phyloP scores from a whole-genome alignment of 345 rosid genomes.

The Arabidopsis thaliana region DNA sequence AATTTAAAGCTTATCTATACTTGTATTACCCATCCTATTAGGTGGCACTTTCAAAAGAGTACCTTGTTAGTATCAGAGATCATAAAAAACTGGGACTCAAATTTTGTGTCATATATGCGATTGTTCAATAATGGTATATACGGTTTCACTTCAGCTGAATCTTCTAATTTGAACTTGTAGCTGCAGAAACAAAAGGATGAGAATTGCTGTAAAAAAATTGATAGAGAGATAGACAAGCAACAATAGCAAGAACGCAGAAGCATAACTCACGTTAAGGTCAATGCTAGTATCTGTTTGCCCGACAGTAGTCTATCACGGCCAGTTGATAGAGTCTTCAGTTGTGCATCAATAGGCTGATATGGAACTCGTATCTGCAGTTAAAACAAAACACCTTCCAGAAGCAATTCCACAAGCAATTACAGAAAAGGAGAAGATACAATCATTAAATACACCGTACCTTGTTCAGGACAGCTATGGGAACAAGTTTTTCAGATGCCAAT shows the following conservation, averaged over 20 bases:
- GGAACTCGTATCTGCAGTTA: constrained; percentile 77
- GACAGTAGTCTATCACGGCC: constrained; percentile 87
- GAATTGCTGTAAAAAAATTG: neutral
- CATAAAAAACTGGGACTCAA: constrained; percentile 96
- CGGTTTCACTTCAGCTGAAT: constrained; percentile 88
- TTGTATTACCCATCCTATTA: constrained; percentile 16
- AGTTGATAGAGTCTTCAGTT: constrained; percentile 70
- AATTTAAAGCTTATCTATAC: constrained; percentile 28
- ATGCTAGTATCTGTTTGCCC: constrained; percentile 87
- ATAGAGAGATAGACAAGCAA: constrained; percentile 32
- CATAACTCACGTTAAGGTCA: constrained; percentile 77
- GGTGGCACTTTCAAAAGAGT: constrained; percentile 36
- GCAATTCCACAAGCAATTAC: constrained; percentile 32
- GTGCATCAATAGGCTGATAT: constrained; percentile 78
- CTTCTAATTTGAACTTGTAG: constrained; percentile 94
- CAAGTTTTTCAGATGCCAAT: constrained; percentile 75
- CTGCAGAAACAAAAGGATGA: constrained; percentile 52
- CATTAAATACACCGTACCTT: constrained; percentile 58
- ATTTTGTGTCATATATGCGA: constrained; percentile 96
- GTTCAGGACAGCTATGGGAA: constrained; percentile 75
- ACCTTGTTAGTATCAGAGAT: constrained; percentile 96
- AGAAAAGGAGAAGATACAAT: constrained; percentile 24
- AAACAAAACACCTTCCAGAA: constrained; percentile 20
- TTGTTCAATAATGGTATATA: constrained; percentile 84
- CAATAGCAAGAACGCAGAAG: constrained; percentile 19